Conservation (phyloP, 805 yeast genomes). For the Kazachstania bromeliacearum region DNA sequence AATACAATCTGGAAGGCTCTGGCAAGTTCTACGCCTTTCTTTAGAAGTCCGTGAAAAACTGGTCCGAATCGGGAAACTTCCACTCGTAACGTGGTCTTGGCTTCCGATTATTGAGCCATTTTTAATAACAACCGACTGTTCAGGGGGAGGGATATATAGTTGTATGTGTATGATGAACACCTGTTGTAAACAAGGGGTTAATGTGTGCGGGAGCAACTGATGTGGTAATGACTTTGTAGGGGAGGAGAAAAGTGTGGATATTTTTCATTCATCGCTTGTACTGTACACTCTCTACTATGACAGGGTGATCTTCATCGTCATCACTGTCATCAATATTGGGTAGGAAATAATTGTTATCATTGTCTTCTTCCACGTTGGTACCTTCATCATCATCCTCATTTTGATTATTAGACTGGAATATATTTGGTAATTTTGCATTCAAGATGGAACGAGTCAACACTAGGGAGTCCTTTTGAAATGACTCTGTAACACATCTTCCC, state of each 20-base stretch:
- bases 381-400: background rate
- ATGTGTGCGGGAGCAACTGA: background rate
- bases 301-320: slow-evolving; percentile 6
- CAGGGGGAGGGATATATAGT: no score
- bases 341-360: background rate
- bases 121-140: no score
- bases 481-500: slow-evolving; percentile 9
- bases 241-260: background rate
- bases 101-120: no score
- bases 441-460: slow-evolving; percentile 3
- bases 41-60: no score
- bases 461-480: slow-evolving; percentile 9
- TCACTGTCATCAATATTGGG: slow-evolving; percentile 3
- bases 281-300: slow-evolving; percentile 6
- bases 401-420: no score
- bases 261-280: background rate
- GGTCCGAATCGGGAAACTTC: no score
- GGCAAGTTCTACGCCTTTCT: no score
- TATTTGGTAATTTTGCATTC: slow-evolving; percentile 3
- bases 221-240: no score
- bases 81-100: no score
- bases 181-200: no score
- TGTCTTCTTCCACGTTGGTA: background rate
- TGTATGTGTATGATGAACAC: no score
- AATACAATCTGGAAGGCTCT: no score